Conservation (phyloP, 331 rosid genomes). For the Acacia concinna region DNA sequence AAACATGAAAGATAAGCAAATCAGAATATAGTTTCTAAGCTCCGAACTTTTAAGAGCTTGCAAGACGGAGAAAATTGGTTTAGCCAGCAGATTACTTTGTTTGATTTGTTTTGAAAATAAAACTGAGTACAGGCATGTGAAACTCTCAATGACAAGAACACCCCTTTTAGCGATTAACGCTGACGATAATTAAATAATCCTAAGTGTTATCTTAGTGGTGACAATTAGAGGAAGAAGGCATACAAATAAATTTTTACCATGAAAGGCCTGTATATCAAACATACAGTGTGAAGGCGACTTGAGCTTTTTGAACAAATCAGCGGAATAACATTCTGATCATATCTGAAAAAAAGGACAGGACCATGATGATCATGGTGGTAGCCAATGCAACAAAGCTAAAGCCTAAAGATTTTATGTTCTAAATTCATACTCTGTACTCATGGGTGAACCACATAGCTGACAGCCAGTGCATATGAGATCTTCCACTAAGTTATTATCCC, state of each 20-base stretch:
- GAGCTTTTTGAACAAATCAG: slow-evolving; percentile 65
- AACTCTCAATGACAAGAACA: neutral
- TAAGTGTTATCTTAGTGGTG: slow-evolving; percentile 1
- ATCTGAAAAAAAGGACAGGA: slow-evolving; percentile 39
- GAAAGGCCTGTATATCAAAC: slow-evolving; percentile 77
- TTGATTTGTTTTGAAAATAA: neutral
- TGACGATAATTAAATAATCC: neutral
- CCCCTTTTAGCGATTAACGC: neutral
- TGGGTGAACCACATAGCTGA: slow-evolving; percentile 70
- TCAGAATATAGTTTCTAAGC: neutral
- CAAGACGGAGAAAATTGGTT: slow-evolving; percentile 5
- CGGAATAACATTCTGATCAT: slow-evolving; percentile 43
- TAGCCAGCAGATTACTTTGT: slow-evolving; percentile 3
- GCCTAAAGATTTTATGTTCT: slow-evolving; percentile 11
- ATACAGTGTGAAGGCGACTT: slow-evolving; percentile 55
- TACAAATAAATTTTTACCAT: slow-evolving; percentile 49
- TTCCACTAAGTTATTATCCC: slow-evolving; percentile 47
- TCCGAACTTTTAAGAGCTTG: neutral
- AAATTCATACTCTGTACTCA: slow-evolving; percentile 51
- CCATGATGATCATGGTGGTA: slow-evolving; percentile 16
- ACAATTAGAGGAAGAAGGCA: slow-evolving; percentile 20
- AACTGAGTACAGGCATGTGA: neutral
- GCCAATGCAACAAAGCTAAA: slow-evolving; percentile 15
- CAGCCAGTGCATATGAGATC: slow-evolving; percentile 85
- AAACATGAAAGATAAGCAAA: neutral